phyloP scores from a whole-genome alignment of 257 asterid species.

The Rauvolfia tetraphylla region DNA sequence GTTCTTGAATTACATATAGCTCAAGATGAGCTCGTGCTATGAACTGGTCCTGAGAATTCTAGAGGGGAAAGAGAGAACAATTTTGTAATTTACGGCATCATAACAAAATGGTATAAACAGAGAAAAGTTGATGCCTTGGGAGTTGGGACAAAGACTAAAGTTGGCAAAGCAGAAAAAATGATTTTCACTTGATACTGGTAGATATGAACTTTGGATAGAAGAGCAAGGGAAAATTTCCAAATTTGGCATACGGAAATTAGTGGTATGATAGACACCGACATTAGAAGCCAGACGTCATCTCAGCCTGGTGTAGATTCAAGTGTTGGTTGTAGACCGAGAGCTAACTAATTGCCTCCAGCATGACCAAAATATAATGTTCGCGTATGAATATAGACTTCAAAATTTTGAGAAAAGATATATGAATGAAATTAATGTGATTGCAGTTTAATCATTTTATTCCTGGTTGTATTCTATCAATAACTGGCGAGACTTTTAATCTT shows the following conservation, averaged over 20 bases:
- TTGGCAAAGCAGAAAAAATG: background rate
- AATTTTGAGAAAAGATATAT: no score
- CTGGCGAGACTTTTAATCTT: background rate
- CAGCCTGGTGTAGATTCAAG: background rate
- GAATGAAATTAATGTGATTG: no score
- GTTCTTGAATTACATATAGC: background rate
- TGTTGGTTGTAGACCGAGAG: background rate
- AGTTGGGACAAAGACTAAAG: background rate
- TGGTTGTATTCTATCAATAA: background rate
- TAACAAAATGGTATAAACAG: no score
- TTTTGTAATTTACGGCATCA: no score
- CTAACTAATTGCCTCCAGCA: no score
- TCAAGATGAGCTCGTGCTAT: background rate
- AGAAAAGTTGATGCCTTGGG: background rate
- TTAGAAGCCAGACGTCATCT: background rate
- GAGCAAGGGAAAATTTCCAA: background rate
- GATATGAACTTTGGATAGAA: no score
- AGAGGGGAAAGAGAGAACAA: no score
- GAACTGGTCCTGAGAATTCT: no score
- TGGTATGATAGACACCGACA: background rate
- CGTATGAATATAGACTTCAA: no score
- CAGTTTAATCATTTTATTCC: no score
- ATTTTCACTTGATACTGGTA: background rate
- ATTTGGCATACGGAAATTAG: background rate
- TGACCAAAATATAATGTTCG: no score